These are phyloP conservation scores for Stachybotrys chlorohalonatus DNA, from an alignment of 2,329 filamentous ascomycete species.

Conservation along the genomic window DNA sequence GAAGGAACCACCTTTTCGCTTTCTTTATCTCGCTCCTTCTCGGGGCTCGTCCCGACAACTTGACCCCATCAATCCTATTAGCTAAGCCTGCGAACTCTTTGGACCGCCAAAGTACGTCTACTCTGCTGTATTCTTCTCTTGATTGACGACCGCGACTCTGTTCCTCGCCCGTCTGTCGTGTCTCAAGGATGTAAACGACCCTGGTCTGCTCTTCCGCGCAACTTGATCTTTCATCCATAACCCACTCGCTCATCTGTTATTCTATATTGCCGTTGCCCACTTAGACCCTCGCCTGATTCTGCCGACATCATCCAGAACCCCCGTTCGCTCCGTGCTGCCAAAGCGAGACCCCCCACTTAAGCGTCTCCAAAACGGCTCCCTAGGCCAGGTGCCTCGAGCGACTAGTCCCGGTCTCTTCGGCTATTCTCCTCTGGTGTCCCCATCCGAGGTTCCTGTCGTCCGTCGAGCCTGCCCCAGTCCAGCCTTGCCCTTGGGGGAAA, in stretches of 20 bases:
- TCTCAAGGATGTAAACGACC: background rate
- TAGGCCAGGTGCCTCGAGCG: background rate
- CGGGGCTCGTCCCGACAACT: background rate
- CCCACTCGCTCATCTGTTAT: background rate
- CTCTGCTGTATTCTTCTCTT: background rate
- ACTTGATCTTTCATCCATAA: background rate
- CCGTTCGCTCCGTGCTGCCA: too few species aligned
- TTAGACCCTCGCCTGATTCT: too few species aligned
- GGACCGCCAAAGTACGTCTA: background rate
- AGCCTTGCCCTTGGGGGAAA: background rate
- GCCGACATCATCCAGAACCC: too few species aligned
- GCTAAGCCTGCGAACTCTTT: background rate
- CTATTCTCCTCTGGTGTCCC: background rate
- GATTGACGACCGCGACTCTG: background rate
- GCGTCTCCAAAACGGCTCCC: background rate
- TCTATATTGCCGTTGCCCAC: too few species aligned
- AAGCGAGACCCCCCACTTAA: background rate
- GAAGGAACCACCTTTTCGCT: background rate
- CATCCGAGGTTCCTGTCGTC: background rate
- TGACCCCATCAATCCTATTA: background rate
- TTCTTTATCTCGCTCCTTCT: background rate
- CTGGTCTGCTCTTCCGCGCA: background rate
- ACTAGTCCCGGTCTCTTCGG: background rate
- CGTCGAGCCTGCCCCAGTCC: background rate
- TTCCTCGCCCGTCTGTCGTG: background rate